Percentiles rank a stretch among this genome's conserved stretches.
These are phyloP conservation scores for Daldinia grandis DNA, from an alignment of 495 filamentous ascomycete genomes.

Conservation along the genomic window DNA sequence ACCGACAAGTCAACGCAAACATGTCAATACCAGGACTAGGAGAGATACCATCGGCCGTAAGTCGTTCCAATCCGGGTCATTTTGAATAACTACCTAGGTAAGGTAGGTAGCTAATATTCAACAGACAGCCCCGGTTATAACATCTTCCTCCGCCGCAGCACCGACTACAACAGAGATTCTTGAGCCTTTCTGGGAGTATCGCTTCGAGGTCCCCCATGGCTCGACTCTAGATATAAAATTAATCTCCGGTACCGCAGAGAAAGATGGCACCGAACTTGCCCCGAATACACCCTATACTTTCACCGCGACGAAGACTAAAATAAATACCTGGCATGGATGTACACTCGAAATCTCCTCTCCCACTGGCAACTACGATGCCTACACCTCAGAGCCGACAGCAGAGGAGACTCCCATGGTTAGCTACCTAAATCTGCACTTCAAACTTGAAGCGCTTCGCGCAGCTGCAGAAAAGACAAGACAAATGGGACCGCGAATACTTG, in stretches of 20 bases:
- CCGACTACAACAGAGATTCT: conserved; percentile 47
- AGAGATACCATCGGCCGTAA: conserved; percentile 56
- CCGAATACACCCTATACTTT: conserved; percentile 83
- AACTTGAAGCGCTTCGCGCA: conserved; percentile 72
- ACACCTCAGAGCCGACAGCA: conserved; percentile 74
- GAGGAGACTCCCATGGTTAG: conserved; percentile 86
- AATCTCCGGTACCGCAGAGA: conserved; percentile 83
- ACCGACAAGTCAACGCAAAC: not conserved
- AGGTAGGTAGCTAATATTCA: conserved; percentile 23
- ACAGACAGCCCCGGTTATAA: conserved; percentile 39
- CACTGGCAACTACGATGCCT: conserved; percentile 55
- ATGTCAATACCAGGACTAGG: conserved; percentile 64
- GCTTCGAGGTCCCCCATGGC: conserved; percentile 84
- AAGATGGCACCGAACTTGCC: conserved; percentile 95
- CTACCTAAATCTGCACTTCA: conserved; percentile 89
- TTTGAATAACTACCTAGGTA: conserved; percentile 5
- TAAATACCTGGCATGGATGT: conserved; percentile 93
- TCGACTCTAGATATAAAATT: conserved; percentile 66
- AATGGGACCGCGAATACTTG: conserved; percentile 79
- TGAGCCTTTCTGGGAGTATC: conserved; percentile 75
- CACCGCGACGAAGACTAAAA: conserved; percentile 80
- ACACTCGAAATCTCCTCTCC: conserved; percentile 73
- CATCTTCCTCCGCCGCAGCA: conserved; percentile 36
- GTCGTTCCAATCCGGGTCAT: not conserved
- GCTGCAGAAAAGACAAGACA: conserved; percentile 57